A percentile compares a stretch with the other conserved stretches of the same genome.
Conservation (phyloP, 2,329 filamentous ascomycete genomes). For the Pestalotiopsis sp. region DNA sequence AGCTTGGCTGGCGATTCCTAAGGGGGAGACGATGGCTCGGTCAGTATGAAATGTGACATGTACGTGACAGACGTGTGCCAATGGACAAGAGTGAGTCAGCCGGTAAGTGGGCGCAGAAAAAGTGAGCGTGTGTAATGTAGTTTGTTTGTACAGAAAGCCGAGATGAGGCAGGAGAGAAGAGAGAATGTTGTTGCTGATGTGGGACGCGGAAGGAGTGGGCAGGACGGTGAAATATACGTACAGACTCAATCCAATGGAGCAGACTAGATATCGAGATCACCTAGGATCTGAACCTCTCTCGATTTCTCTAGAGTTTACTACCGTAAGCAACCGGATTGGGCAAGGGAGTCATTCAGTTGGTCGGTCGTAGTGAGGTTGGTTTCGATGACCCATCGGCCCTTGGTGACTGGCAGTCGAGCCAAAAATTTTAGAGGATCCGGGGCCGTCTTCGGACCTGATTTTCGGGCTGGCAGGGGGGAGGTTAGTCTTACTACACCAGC, state of each 20-base stretch:
- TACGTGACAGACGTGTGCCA: neutral
- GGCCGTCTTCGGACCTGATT: neutral
- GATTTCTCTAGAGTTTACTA: neutral
- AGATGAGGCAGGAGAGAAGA: neutral
- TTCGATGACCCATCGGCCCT: neutral
- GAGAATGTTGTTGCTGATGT: neutral
- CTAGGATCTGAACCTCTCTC: neutral
- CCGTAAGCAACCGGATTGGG: neutral
- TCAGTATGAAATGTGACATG: neutral
- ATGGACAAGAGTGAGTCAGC: too few species aligned
- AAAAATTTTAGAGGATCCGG: conserved; percentile 1
- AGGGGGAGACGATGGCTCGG: neutral
- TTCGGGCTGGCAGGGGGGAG: neutral
- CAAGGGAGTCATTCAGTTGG: neutral
- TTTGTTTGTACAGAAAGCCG: too few species aligned
- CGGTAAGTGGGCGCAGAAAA: too few species aligned
- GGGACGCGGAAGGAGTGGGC: neutral
- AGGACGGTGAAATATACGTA: neutral
- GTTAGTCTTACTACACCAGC: too few species aligned
- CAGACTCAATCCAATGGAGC: neutral
- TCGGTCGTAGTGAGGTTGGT: neutral
- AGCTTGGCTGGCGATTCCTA: neutral
- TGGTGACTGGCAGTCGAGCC: neutral
- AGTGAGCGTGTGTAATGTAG: too few species aligned
- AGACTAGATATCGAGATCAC: neutral